These are phyloP conservation scores for Nakaseomyces uthaithaninus DNA, from an alignment of 1,139 yeast species.

Conservation along the genomic window DNA sequence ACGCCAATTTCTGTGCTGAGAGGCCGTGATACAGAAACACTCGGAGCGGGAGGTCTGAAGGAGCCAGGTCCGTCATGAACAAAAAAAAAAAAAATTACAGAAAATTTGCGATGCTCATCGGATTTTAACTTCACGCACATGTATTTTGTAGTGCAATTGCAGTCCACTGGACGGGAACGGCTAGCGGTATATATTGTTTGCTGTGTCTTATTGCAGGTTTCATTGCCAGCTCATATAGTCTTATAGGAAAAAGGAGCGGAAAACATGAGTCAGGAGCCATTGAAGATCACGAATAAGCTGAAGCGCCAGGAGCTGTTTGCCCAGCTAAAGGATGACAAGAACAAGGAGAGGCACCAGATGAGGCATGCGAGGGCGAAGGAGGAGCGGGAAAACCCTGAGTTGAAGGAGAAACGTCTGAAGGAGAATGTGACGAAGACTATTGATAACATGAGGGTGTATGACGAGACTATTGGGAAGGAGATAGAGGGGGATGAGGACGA, in stretches of 20 bases:
- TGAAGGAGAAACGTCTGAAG: constrained; percentile 69
- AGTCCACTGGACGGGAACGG: too few species aligned
- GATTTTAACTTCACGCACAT: too few species aligned
- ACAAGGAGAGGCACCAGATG: constrained; percentile 66
- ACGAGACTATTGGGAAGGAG: constrained; percentile 63
- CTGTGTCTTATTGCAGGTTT: too few species aligned
- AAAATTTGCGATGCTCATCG: constrained; percentile 5
- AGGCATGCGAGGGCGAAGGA: constrained; percentile 75
- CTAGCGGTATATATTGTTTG: too few species aligned
- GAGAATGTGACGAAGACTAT: constrained; percentile 81
- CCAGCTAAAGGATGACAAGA: constrained; percentile 63
- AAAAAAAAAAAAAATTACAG: too few species aligned
- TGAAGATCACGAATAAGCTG: constrained; percentile 59
- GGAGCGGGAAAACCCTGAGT: constrained; percentile 72
- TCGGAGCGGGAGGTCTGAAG: too few species aligned
- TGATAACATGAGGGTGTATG: constrained; percentile 80
- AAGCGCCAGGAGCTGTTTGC: constrained; percentile 74
- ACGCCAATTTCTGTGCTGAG: too few species aligned
- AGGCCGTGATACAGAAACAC: too few species aligned
- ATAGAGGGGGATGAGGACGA: constrained; percentile 75
- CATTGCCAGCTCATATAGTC: too few species aligned
- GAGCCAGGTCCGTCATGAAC: too few species aligned
- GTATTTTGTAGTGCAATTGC: too few species aligned
- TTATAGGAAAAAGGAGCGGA: too few species aligned
- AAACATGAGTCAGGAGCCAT: constrained; percentile 21